Percentiles rank a stretch among this genome's conserved stretches.
phyloP scores from a whole-genome alignment of 805 yeast genomes.

The Saccharomycopsis fermentans region DNA sequence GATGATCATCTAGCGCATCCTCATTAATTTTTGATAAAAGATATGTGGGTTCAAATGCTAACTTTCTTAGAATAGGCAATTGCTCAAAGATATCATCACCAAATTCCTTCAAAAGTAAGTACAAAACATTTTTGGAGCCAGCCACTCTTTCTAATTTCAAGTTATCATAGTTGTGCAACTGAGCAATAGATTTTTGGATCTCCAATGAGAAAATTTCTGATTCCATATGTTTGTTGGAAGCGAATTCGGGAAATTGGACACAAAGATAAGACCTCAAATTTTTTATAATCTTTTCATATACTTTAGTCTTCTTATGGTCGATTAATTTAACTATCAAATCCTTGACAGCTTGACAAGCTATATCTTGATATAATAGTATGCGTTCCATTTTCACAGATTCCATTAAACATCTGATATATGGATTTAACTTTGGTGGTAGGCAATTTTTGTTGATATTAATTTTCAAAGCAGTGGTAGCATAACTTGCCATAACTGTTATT shows the following conservation, averaged over 20 bases:
- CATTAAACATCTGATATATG: slow-evolving; percentile 83
- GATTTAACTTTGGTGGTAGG: slow-evolving; percentile 82
- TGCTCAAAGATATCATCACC: slow-evolving; percentile 44
- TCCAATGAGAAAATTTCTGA: slow-evolving; percentile 14
- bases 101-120: slow-evolving; percentile 43
- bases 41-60: slow-evolving; percentile 58
- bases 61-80: slow-evolving; percentile 55
- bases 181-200: slow-evolving; percentile 16
- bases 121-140: slow-evolving; percentile 71
- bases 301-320: slow-evolving; percentile 48
- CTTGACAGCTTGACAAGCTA: slow-evolving; percentile 64
- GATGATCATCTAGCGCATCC: slow-evolving; percentile 25
- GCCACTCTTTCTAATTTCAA: slow-evolving; percentile 45
- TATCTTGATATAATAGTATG: slow-evolving; percentile 43
- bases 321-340: slow-evolving; percentile 52
- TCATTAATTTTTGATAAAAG: slow-evolving; percentile 22
- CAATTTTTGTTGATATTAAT: slow-evolving; percentile 33
- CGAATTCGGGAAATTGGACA: slow-evolving; percentile 92
- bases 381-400: slow-evolving; percentile 65
- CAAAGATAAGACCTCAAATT: slow-evolving; percentile 88
- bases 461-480: slow-evolving; percentile 64
- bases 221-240: slow-evolving; percentile 39
- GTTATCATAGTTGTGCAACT: slow-evolving; percentile 11
- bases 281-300: slow-evolving; percentile 80
- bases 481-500: slow-evolving; percentile 56